phyloP scores from a whole-genome alignment of 345 rosid species.

The Clarkia xantiana region DNA sequence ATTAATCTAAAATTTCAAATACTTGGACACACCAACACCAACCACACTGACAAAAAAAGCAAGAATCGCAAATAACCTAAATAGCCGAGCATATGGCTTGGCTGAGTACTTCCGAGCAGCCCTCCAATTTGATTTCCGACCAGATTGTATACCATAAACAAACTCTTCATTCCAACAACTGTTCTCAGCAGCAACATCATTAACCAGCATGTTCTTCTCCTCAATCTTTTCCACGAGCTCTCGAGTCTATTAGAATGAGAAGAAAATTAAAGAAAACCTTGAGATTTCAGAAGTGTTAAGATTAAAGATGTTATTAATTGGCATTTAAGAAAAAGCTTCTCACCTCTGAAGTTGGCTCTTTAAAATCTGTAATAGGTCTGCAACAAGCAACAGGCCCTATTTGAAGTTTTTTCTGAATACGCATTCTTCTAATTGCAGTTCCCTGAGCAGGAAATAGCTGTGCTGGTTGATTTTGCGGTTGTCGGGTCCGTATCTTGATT shows the following conservation, averaged over 20 bases:
- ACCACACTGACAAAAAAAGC: constrained; percentile 9
- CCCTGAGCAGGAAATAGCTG: constrained; percentile 23
- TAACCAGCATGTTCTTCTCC: not conserved
- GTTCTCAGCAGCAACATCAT: not conserved
- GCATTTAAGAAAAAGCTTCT: not conserved
- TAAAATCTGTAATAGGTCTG: constrained; percentile 5
- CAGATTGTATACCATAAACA: not conserved
- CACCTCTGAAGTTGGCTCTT: constrained; percentile 7
- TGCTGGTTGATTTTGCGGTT: constrained; percentile 11
- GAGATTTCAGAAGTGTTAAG: not conserved
- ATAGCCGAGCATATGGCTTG: constrained; percentile 1
- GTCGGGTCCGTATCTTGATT: constrained; percentile 33
- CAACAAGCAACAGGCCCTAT: constrained; percentile 7
- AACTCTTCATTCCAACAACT: not conserved
- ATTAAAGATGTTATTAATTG: not conserved
- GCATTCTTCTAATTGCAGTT: constrained; percentile 41
- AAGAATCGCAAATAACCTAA: constrained; percentile 3
- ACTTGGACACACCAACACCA: not conserved
- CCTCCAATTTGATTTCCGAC: constrained; percentile 8
- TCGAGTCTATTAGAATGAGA: not conserved
- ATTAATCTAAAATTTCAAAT: too few relatives aligned
- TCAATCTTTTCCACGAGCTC: not conserved
- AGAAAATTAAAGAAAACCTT: not conserved
- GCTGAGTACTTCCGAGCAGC: constrained; percentile 1
- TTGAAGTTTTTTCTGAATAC: constrained; percentile 22